A percentile compares a stretch with the other conserved stretches of the same genome.
Evolutionary conservation across 495 filamentous ascomycete genomes (phyloP).

Genomic region (Cairneyella variabilis): DNA sequence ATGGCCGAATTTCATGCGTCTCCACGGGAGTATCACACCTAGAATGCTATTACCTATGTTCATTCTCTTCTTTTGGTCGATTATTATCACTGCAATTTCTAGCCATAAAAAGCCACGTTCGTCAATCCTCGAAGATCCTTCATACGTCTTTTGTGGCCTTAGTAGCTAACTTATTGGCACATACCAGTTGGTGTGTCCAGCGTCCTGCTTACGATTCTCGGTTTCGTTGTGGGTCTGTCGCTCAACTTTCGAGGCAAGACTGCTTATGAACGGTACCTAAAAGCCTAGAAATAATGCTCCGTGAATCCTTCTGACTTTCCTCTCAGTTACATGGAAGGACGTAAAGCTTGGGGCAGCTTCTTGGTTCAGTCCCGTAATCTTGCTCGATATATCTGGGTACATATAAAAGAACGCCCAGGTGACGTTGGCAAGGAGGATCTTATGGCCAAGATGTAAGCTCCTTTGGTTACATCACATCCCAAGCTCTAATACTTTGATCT

Average conservation of each 20-base stretch:
- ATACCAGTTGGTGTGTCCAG: slow-evolving; percentile 55
- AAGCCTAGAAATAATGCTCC: too few species aligned
- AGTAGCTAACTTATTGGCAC: background rate
- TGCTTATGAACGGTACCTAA: slow-evolving; percentile 69
- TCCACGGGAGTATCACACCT: slow-evolving; percentile 77
- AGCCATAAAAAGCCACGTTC: too few species aligned
- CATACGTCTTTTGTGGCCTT: background rate
- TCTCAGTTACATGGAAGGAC: slow-evolving; percentile 59
- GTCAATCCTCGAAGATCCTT: slow-evolving; percentile 45
- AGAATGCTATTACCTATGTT: slow-evolving; percentile 76
- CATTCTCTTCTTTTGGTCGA: slow-evolving; percentile 66
- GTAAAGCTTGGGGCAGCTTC: slow-evolving; percentile 74
- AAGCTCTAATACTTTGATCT: too few species aligned
- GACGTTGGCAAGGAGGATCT: slow-evolving; percentile 64
- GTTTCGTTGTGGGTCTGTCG: slow-evolving; percentile 84
- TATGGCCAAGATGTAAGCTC: slow-evolving; percentile 62
- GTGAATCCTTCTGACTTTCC: too few species aligned
- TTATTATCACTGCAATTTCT: slow-evolving; percentile 60
- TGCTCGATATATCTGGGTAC: slow-evolving; percentile 75
- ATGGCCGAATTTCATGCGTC: slow-evolving; percentile 73
- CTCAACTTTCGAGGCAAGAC: slow-evolving; percentile 81
- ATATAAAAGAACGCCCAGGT: slow-evolving; percentile 56
- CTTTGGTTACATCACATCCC: too few species aligned
- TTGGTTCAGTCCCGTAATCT: slow-evolving; percentile 69
- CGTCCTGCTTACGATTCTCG: slow-evolving; percentile 75